Evolutionary conservation across 139 green algal species (phyloP).

Genomic region (Chlamydomonas eustigma): DNA sequence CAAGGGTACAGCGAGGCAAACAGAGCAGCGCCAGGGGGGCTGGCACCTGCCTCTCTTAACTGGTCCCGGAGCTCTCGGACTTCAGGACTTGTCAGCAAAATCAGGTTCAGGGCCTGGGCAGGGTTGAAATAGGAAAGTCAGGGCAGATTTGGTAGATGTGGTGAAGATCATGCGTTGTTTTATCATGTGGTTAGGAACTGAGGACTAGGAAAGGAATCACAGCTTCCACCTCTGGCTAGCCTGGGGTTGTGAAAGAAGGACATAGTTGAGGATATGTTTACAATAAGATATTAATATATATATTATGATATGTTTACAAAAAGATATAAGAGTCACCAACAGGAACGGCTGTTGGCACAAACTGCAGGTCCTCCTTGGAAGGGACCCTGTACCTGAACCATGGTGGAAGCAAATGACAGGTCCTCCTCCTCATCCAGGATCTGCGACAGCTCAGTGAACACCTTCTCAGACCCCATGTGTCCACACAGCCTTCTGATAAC

Average conservation of each 20-base stretch:
- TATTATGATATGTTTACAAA: no score
- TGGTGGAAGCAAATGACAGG: slow-evolving; percentile 69
- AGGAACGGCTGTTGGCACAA: no score
- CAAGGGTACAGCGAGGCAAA: slow-evolving; percentile 75
- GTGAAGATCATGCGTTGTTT: no score
- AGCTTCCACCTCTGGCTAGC: no score
- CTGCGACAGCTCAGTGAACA: slow-evolving; percentile 59
- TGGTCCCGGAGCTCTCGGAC: slow-evolving; percentile 45
- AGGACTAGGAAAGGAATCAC: no score
- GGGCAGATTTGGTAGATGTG: not conserved
- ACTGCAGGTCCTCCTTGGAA: no score
- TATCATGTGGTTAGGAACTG: no score
- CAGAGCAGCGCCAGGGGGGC: slow-evolving; percentile 42
- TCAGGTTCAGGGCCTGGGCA: slow-evolving; percentile 82
- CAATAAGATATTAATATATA: no score
- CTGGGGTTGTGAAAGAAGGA: no score
- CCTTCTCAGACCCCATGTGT: slow-evolving; percentile 49
- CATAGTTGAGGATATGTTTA: no score
- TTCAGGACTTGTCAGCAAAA: slow-evolving; percentile 88
- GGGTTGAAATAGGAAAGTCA: not conserved
- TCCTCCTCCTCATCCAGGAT: slow-evolving; percentile 72
- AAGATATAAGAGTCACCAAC: no score
- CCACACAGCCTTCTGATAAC: slow-evolving; percentile 66
- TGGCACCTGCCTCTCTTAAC: slow-evolving; percentile 23
- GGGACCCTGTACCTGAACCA: slow-evolving; percentile 67